phyloP scores from a whole-genome alignment of 2,329 filamentous ascomycete genomes.

The Ophiosphaerella herpotricha region DNA sequence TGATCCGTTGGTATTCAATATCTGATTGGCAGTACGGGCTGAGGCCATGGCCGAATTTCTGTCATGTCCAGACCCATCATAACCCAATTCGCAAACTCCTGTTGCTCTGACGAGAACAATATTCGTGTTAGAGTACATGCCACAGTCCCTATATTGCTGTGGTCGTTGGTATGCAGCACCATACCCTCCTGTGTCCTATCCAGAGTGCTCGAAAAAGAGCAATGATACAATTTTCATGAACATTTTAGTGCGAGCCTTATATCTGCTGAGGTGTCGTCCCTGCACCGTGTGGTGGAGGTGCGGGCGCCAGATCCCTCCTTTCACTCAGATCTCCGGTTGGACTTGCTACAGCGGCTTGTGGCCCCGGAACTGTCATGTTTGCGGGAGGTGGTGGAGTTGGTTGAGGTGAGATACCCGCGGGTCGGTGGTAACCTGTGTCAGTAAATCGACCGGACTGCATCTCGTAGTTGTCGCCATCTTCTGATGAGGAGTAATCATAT shows the following conservation, averaged over 20 bases:
- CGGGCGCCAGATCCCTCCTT: constrained; percentile 27
- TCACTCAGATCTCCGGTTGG: constrained; percentile 38
- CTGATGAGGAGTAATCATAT: constrained; percentile 46
- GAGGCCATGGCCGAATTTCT: no score
- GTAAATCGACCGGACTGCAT: constrained; percentile 39
- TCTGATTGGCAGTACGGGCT: constrained; percentile 1
- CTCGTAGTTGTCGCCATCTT: constrained; percentile 46
- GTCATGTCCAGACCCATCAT: neutral
- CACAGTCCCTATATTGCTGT: no score
- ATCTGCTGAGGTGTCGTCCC: constrained; percentile 37
- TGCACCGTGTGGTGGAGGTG: constrained; percentile 35
- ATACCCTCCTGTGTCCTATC: no score
- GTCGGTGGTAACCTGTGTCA: constrained; percentile 44
- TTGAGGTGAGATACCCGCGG: constrained; percentile 32
- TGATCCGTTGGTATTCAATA: neutral
- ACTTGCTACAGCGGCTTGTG: constrained; percentile 12
- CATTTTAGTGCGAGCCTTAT: constrained; percentile 9
- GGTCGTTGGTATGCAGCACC: no score
- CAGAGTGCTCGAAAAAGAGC: neutral
- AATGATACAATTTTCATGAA: neutral
- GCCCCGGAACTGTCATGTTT: constrained; percentile 14
- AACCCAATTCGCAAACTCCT: neutral
- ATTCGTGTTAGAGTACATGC: neutral
- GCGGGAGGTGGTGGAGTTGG: constrained; percentile 39
- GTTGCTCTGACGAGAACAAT: constrained; percentile 1